Conservation (phyloP, 1,284 basidiomycete genomes). For the Garcileccinum viscosum region DNA sequence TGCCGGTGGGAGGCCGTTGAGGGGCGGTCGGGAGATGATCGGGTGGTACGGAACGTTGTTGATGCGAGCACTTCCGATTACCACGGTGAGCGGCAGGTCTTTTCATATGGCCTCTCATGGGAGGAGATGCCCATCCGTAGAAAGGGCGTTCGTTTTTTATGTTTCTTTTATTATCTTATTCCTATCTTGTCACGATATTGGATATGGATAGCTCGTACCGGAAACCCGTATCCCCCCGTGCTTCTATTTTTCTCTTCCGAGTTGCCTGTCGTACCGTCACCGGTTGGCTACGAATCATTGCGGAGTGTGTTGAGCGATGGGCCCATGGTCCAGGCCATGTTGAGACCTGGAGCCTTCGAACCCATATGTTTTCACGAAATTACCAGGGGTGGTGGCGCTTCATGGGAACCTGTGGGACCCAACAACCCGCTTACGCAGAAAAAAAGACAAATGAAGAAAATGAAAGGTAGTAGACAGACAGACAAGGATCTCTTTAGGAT, state of each 20-base stretch:
- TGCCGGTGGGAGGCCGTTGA: conserved; percentile 3
- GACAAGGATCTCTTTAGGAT: conserved; percentile 11
- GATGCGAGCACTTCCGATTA: conserved; percentile 26
- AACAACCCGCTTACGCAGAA: conserved; percentile 1
- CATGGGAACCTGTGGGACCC: conserved; percentile 4
- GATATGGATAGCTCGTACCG: conserved; percentile 27
- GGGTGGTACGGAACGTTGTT: conserved; percentile 22
- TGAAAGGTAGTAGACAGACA: background rate
- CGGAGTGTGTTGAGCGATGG: conserved; percentile 10
- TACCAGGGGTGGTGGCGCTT: conserved; percentile 3
- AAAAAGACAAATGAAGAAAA: conserved; percentile 5
- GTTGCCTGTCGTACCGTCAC: background rate
- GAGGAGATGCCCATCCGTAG: conserved; percentile 12
- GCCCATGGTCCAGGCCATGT: conserved; percentile 10
- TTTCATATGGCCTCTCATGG: conserved; percentile 35
- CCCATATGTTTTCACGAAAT: conserved; percentile 16
- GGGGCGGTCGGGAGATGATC: conserved; percentile 15
- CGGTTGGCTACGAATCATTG: background rate
- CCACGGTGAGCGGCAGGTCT: conserved; percentile 26
- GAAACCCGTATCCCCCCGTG: conserved; percentile 9
- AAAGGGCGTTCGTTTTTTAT: conserved; percentile 4
- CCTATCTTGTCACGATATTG: conserved; percentile 19
- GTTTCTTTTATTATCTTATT: background rate
- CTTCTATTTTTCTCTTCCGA: background rate
- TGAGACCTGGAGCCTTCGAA: conserved; percentile 23